Base-by-base conservation (phyloP, 1,139 yeast species). In the Meyerozyma guilliermondii region DNA sequence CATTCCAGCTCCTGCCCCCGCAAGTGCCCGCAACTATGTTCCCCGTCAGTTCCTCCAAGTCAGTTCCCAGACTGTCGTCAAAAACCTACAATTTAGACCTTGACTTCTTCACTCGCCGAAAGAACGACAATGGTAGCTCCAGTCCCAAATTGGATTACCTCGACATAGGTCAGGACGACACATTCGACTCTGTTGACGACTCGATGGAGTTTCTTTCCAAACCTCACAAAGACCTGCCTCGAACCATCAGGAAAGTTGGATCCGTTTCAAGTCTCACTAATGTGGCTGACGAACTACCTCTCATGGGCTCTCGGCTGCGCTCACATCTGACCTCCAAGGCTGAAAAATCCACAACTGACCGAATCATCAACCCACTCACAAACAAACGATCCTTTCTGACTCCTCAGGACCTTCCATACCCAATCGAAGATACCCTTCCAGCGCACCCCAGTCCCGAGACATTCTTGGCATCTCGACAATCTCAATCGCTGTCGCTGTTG, bases 1-100 rank as follows among this genome's bases (percentile, higher is more conserved):
- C 9, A 7, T 33, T 33, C 36, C 36, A 17, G 16, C 24, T 33
- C 8, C 36, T 33, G 36, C 36, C 36, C 13, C 24, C 36, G 10
- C 36, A 9, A 5, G 13, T 10, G 11, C 8, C 36, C n/a, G 10
- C 23, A 5, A 14, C 36, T 3, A 3, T n/a, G 23, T 33, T 33
- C 36, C 16, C 23, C 4, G 24, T n/a, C 8, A 10, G 7, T 7
- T 6, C 13, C 3, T n/a, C 36, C 16, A 33, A 33, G 16, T 13
- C 34, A 4, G 28, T 33, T 5, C 36, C 36, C 23, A 5, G 24
- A 20, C 24, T 20, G 24, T 10, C 36, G 10, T 33, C 36, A 2
- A 33, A 20, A 17, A 33, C 36, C 24, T 33, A 33, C 36, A 33
- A 33, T 14, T 26, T 33, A 4, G 36, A 33, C 16, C 36, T 33